Conservation (phyloP, 805 yeast genomes). For the Teunomyces atbi region DNA sequence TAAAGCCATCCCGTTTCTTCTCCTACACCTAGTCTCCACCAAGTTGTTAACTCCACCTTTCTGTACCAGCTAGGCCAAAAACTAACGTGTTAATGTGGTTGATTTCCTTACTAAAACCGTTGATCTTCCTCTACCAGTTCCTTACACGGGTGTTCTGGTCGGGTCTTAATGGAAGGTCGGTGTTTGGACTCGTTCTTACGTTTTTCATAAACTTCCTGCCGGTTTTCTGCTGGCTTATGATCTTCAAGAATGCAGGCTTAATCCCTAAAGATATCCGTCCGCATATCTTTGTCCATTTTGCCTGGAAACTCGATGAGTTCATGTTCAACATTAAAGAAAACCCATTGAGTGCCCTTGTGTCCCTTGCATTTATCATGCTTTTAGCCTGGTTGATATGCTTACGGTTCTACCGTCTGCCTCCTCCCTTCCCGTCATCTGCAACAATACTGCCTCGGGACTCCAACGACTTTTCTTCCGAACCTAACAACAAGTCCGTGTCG, state of each 20-base stretch:
- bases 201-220: slow-evolving; percentile 52
- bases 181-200: slow-evolving; percentile 39
- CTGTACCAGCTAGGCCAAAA: too few species aligned
- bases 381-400: slow-evolving; percentile 11
- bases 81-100: background rate
- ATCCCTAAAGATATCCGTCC: slow-evolving; percentile 59
- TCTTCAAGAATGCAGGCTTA: slow-evolving; percentile 57
- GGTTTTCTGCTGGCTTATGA: slow-evolving; percentile 51
- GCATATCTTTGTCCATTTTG: slow-evolving; percentile 46
- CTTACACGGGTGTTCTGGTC: slow-evolving; percentile 18
- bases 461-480: background rate
- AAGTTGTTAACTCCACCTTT: too few species aligned
- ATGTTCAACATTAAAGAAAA: slow-evolving; percentile 25
- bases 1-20: too few species aligned
- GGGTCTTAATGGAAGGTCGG: slow-evolving; percentile 37
- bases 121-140: slow-evolving; percentile 10
- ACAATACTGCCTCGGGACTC: background rate
- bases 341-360: slow-evolving; percentile 5
- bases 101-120: background rate
- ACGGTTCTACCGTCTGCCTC: slow-evolving; percentile 11
- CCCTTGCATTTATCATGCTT: background rate
- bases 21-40: too few species aligned
- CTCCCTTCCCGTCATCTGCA: background rate
- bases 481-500: background rate
- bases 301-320: slow-evolving; percentile 42